phyloP scores from a whole-genome alignment of 225 moss, liverwort and hornwort species.

The Bryum argenteum region DNA sequence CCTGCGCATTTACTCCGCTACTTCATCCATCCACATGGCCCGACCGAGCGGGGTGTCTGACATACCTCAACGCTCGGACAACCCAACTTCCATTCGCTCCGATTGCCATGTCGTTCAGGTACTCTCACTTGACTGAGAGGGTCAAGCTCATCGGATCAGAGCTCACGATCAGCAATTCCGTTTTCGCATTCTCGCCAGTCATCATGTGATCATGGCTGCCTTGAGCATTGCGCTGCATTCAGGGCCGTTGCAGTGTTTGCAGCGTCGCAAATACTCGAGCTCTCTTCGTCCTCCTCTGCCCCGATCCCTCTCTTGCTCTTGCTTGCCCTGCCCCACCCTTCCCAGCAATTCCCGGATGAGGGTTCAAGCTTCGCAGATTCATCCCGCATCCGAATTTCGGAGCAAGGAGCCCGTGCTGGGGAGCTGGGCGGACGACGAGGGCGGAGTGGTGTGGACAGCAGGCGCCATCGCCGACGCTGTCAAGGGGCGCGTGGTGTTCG shows the following conservation, averaged over 20 bases:
- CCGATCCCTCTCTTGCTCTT: not conserved
- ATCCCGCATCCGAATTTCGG: not conserved
- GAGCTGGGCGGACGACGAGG: constrained; percentile 57
- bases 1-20: no score
- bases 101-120: no score
- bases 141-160: not conserved
- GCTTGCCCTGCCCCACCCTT: not conserved
- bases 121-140: not conserved
- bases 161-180: not conserved
- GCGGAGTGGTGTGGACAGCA: constrained; percentile 72
- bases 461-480: constrained; percentile 62
- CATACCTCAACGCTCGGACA: no score
- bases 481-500: constrained; percentile 49
- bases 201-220: not conserved
- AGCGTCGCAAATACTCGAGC: not conserved
- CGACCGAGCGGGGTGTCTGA: no score
- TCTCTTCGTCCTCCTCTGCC: not conserved
- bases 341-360: not conserved
- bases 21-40: no score
- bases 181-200: not conserved
- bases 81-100: no score
- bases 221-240: not conserved
- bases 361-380: not conserved
- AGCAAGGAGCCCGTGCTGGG: constrained; percentile 20
- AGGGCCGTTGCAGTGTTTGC: not conserved